These are phyloP conservation scores for Pseudonectria buxi DNA, from an alignment of 2,329 filamentous ascomycete genomes.

Conservation along the genomic window DNA sequence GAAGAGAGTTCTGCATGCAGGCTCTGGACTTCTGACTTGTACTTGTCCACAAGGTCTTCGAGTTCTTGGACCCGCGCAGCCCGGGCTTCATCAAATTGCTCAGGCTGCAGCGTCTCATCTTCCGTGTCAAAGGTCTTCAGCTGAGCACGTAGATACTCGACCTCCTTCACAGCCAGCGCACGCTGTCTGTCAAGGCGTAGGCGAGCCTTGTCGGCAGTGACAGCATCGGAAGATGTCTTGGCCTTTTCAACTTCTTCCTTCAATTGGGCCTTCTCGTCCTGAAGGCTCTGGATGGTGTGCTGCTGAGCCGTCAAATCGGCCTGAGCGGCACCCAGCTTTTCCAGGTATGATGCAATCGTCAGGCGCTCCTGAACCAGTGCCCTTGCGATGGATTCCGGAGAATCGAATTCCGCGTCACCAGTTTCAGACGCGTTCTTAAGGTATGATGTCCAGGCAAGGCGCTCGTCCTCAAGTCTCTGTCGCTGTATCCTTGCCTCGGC, in stretches of 20 bases:
- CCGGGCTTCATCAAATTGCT: conserved; percentile 70
- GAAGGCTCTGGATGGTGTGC: conserved; percentile 62
- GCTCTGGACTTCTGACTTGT: conserved; percentile 71
- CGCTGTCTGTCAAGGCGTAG: conserved; percentile 80
- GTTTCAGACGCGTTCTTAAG: conserved; percentile 60
- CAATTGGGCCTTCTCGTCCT: conserved; percentile 61
- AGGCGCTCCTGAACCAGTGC: conserved; percentile 78
- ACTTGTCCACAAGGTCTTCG: conserved; percentile 78
- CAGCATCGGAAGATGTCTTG: conserved; percentile 43
- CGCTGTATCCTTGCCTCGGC: conserved; percentile 74
- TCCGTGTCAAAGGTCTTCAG: conserved; percentile 83
- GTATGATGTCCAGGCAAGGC: conserved; percentile 78
- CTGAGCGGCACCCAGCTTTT: conserved; percentile 71
- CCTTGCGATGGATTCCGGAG: conserved; percentile 78
- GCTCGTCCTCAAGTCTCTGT: conserved; percentile 83
- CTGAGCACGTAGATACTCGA: conserved; percentile 88
- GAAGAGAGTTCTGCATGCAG: conserved; percentile 69
- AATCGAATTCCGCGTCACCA: conserved; percentile 69
- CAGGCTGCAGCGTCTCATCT: conserved; percentile 77
- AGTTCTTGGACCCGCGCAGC: conserved; percentile 69
- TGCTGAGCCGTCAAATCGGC: conserved; percentile 74
- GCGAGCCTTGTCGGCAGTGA: conserved; percentile 58
- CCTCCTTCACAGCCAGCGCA: conserved; percentile 79
- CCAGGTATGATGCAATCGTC: conserved; percentile 70
- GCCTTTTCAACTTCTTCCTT: conserved; percentile 64